These are phyloP conservation scores for Metarhizium album DNA, from an alignment of 2,329 filamentous ascomycete species.

Conservation along the genomic window DNA sequence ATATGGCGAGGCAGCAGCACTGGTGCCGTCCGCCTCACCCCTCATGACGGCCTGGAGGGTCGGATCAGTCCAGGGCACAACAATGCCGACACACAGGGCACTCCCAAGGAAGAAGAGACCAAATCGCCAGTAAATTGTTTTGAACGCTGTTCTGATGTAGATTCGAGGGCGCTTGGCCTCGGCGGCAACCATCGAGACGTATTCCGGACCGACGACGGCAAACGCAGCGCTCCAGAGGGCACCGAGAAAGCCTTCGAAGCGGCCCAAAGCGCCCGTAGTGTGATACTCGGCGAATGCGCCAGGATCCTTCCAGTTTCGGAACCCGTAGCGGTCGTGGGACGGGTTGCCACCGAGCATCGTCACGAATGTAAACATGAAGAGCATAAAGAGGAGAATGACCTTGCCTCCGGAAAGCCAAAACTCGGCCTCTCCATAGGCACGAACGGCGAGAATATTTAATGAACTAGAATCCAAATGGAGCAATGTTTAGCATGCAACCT, in stretches of 20 bases:
- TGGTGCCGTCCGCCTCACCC: constrained; percentile 20
- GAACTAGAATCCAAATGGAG: constrained; percentile 22
- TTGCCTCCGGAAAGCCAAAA: constrained; percentile 58
- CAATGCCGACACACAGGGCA: constrained; percentile 53
- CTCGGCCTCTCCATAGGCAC: constrained; percentile 60
- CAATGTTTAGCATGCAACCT: constrained; percentile 18
- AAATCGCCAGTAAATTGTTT: constrained; percentile 62
- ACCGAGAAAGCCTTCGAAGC: constrained; percentile 59
- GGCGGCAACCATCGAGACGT: constrained; percentile 58
- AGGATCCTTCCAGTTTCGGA: constrained; percentile 50
- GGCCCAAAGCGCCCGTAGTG: constrained; percentile 49
- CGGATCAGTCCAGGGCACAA: constrained; percentile 54
- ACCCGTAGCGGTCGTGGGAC: constrained; percentile 55
- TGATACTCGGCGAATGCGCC: constrained; percentile 40
- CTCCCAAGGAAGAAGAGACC: constrained; percentile 62
- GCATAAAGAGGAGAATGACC: constrained; percentile 52
- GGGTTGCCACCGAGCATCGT: constrained; percentile 73
- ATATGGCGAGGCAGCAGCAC: constrained; percentile 48
- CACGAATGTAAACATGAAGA: constrained; percentile 68
- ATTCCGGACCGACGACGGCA: constrained; percentile 56
- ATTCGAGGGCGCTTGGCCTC: constrained; percentile 54
- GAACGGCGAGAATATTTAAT: constrained; percentile 55
- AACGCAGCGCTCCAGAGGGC: constrained; percentile 55
- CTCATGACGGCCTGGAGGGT: constrained; percentile 40
- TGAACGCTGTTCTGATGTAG: constrained; percentile 58